Evolutionary conservation across 192 early-diverging fungal species (phyloP), one percentile per base, ranked within the genome.

Genomic region (Gamsiella multidivaricata): DNA sequence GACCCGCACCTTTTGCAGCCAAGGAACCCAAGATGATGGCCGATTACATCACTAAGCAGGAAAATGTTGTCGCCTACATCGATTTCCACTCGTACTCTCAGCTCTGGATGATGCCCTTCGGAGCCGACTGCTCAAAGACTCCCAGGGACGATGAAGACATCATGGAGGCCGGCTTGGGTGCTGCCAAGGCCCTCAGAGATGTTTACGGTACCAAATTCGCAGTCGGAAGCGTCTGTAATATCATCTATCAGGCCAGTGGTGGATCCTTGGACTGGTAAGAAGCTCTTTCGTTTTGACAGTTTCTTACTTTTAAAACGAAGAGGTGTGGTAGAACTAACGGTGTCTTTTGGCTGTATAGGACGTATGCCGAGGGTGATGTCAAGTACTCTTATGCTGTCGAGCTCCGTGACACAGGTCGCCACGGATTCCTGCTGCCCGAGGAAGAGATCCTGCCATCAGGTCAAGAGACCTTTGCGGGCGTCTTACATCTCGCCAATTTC

Each of bases 61-160:
- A 52, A 7, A 68, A 86, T 28, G 81, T 85, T 0, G 66, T 86
- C 25, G 50, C 62, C 0, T 88, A 86, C 56, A 87, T 89, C 66
- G 88, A 90, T 52, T 88, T 88, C 53, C 87, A 88, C 61, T 75
- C 89, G 8, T 90, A 81, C 39, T 76, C 79, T 17, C 88, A 89
- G 61, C 69, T 90, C 10, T 90, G 86, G 86, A 89, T 91, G 89
- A 81, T 71, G 45, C 88, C 89, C 17, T 89, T 82, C 70, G 87
- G 87, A 14, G 61, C 61, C n/a, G 83, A 86, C 50, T 90, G 89
- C 75, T 67, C 85, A 28, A 75, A 81, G 45, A 66, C 69, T 29
- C 83, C 88, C 7, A 80, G 59, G 43, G 85, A 84, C 28, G 61
- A 85, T 36, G 72, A 79, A 36, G 65, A 80, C 57, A 79, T 86